These are phyloP conservation scores for Backusella tuberculispora DNA, from an alignment of 192 early-diverging fungal species.

Conservation along the genomic window DNA sequence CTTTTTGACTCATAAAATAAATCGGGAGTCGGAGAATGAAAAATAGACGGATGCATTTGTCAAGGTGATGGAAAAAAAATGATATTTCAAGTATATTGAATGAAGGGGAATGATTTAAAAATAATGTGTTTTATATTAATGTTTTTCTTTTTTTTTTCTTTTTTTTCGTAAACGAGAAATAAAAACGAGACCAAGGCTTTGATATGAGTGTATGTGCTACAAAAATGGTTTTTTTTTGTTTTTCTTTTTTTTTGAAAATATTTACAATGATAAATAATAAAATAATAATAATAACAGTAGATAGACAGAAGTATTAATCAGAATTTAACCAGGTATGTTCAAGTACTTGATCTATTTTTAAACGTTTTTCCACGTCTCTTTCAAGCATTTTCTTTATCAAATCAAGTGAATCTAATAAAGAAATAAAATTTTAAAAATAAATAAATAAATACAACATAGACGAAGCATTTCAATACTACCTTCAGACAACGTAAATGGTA, in stretches of 20 bases:
- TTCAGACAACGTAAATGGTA: conserved; percentile 22
- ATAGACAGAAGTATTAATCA: not conserved
- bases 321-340: conserved; percentile 71
- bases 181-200: not conserved
- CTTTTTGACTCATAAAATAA: not conserved
- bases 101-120: no score
- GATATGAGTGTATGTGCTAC: not conserved
- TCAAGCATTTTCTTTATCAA: conserved; percentile 76
- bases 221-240: not conserved
- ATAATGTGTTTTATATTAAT: no score
- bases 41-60: not conserved
- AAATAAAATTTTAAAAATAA: not conserved
- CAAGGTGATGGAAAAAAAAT: not conserved
- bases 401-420: conserved; percentile 51
- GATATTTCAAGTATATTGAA: no score
- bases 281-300: not conserved
- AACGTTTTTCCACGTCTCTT: conserved; percentile 67
- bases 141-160: no score
- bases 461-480: conserved; percentile 2
- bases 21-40: not conserved
- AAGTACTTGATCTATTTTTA: conserved; percentile 77
- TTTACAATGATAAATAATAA: not conserved
- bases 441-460: not conserved
- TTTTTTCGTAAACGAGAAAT: not conserved
- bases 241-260: not conserved